phyloP scores from a whole-genome alignment of 2,329 filamentous ascomycete genomes.

The Hypoxylon sp. region DNA sequence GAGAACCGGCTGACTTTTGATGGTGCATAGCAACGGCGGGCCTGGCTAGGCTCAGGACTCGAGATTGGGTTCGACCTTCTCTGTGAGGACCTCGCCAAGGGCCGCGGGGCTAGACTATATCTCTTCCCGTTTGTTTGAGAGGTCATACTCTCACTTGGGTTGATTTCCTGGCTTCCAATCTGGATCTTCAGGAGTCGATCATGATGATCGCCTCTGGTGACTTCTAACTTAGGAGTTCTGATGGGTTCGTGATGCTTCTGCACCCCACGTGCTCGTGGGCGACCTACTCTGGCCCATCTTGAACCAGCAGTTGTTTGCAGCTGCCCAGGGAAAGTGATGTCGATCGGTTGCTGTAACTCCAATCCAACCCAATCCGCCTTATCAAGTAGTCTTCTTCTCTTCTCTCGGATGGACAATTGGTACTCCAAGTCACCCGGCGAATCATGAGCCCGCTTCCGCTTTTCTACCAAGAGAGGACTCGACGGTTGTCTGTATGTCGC shows the following conservation, averaged over 20 bases:
- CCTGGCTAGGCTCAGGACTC: slow-evolving; percentile 36
- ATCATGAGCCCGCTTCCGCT: slow-evolving; percentile 32
- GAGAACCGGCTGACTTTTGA: slow-evolving; percentile 2
- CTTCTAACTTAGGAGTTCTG: slow-evolving; percentile 2
- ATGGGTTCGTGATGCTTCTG: slow-evolving; percentile 25
- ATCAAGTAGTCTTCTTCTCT: slow-evolving; percentile 52
- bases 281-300: slow-evolving; percentile 46
- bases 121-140: slow-evolving; percentile 42
- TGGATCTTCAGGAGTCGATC: slow-evolving; percentile 50
- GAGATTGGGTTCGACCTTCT: slow-evolving; percentile 28
- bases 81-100: slow-evolving; percentile 22
- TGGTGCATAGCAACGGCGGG: slow-evolving; percentile 22
- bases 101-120: slow-evolving; percentile 35
- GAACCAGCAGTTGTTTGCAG: slow-evolving; percentile 40
- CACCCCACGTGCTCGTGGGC: slow-evolving; percentile 19
- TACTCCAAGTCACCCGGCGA: slow-evolving; percentile 16
- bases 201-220: slow-evolving; percentile 4
- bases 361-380: slow-evolving; percentile 57
- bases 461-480: slow-evolving; percentile 39
- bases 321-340: slow-evolving; percentile 51
- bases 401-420: slow-evolving; percentile 43
- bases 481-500: slow-evolving; percentile 32
- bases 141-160: slow-evolving; percentile 40
- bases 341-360: slow-evolving; percentile 54
- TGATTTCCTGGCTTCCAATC: slow-evolving; percentile 56